Conservation (phyloP, 331 rosid genomes). For the Phaseolus coccineus region DNA sequence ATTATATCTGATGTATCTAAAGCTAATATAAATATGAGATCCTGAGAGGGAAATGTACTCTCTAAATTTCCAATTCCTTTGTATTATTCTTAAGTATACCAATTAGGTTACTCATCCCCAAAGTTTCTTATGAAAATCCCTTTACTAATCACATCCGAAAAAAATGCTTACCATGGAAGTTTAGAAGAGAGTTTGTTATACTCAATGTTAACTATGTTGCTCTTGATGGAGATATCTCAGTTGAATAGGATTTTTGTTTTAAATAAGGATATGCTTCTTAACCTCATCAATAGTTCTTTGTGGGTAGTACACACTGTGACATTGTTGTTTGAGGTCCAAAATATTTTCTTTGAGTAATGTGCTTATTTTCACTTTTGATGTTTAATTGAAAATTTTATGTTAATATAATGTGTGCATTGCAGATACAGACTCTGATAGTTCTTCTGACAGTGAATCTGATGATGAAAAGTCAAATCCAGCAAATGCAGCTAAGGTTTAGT, state of each 20-base stretch:
- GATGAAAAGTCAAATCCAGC: slow-evolving; percentile 59
- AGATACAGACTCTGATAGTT: slow-evolving; percentile 67
- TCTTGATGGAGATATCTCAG: neutral
- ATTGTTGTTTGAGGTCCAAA: slow-evolving; percentile 31
- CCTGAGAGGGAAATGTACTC: too few species aligned
- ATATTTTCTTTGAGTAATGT: slow-evolving; percentile 25
- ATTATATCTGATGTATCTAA: too few species aligned
- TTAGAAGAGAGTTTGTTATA: too few species aligned
- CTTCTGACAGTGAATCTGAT: slow-evolving; percentile 69
- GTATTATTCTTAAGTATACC: too few species aligned
- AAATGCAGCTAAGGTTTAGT: slow-evolving; percentile 52
- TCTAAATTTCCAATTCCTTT: too few species aligned
- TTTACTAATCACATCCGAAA: too few species aligned
- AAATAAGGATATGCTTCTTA: slow-evolving; percentile 13
- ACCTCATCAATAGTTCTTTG: slow-evolving; percentile 25
- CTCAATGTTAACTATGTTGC: too few species aligned
- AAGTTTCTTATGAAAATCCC: too few species aligned
- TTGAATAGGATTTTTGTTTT: neutral
- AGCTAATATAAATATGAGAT: too few species aligned
- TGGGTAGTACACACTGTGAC: slow-evolving; percentile 8
- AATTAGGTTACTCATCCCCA: too few species aligned
- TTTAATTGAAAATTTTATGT: slow-evolving; percentile 8
- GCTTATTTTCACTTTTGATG: neutral
- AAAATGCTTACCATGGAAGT: too few species aligned
- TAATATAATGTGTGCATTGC: slow-evolving; percentile 40